Conservation (phyloP, 768 basidiomycete genomes). For the Psilocybe cyanescens region DNA sequence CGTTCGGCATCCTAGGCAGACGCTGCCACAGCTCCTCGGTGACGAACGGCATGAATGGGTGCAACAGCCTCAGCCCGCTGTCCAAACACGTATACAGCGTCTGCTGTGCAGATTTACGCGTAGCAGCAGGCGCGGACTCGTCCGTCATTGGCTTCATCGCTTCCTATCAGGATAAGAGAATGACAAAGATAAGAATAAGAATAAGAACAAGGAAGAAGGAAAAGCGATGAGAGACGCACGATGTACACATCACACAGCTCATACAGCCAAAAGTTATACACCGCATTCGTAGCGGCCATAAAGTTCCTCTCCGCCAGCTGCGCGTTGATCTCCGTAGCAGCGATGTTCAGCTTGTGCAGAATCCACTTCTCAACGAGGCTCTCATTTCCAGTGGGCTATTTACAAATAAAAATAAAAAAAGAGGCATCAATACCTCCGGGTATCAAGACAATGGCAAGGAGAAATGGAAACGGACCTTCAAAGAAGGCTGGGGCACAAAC, state of each 20-base stretch:
- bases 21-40: slow-evolving; percentile 99
- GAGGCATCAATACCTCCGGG: neutral
- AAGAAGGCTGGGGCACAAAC: slow-evolving; percentile 74
- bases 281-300: slow-evolving; percentile 85
- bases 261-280: slow-evolving; percentile 96
- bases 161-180: slow-evolving; percentile 59
- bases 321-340: slow-evolving; percentile 76
- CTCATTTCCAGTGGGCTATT: slow-evolving; percentile 85
- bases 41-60: slow-evolving; percentile 99
- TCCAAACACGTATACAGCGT: slow-evolving; percentile 96
- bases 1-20: slow-evolving; percentile 82
- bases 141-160: slow-evolving; percentile 99
- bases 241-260: slow-evolving; percentile 99
- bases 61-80: slow-evolving; percentile 84
- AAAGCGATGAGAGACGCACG: slow-evolving; percentile 45
- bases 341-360: slow-evolving; percentile 88
- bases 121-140: slow-evolving; percentile 60
- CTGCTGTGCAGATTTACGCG: slow-evolving; percentile 86
- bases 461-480: slow-evolving; percentile 52
- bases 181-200: neutral
- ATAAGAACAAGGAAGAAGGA: neutral
- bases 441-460: neutral
- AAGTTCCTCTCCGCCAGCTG: slow-evolving; percentile 85
- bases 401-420: slow-evolving; percentile 35
- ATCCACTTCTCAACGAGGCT: slow-evolving; percentile 95